Base-by-base conservation (phyloP, 495 filamentous ascomycete species). In the Hypoxylon perforatum region DNA sequence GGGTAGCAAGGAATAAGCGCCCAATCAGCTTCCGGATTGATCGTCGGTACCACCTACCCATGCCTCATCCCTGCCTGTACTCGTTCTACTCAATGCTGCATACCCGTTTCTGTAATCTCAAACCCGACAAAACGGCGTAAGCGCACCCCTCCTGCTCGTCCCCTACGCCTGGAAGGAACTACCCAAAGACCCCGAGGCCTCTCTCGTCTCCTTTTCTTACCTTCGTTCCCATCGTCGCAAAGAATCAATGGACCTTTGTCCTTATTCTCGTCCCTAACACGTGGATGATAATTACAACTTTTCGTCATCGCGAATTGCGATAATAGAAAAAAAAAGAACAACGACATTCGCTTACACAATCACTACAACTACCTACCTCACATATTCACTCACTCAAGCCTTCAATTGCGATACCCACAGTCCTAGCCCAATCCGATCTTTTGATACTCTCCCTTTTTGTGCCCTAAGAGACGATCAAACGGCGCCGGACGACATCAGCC, bases 391-490 rank as follows among this genome's bases (percentile, higher is more conserved):
- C 61, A 48, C 46, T 57, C 57, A 38, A 55, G 54, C 48, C 39
- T 17, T n/a, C 35, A 38, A n/a, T 38, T 39, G 41, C 33, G 33
- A 49, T 59, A 59, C 48, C 65, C 59, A 58, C 65, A 55, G 33
- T 21, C 22, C 49, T 61, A 28, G 51, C 50, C 65, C 49, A 52
- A 65, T 69, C 57, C 57, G 19, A 61, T 47, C 57, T 65, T 55
- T 61, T 70, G 61, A 65, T 38, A 65, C 61, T 54, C 57, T 33
- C 28, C 53, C 65, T 41, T 38, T 46, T 59, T 41, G 48, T 60
- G 66, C 61, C 61, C 67, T 25, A 41, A 52, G 33, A 39, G 67
- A 28, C 61, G 67, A 70, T 70, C 67, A 70, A 70, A 70, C 67
- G 53, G 60, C 54, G 55, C 65, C 50, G 18, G 58, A 35, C 49